Percentiles rank a stretch among this genome's conserved stretches.
phyloP scores from a whole-genome alignment of 2,329 filamentous ascomycete species.

The Chaetomium sp. region DNA sequence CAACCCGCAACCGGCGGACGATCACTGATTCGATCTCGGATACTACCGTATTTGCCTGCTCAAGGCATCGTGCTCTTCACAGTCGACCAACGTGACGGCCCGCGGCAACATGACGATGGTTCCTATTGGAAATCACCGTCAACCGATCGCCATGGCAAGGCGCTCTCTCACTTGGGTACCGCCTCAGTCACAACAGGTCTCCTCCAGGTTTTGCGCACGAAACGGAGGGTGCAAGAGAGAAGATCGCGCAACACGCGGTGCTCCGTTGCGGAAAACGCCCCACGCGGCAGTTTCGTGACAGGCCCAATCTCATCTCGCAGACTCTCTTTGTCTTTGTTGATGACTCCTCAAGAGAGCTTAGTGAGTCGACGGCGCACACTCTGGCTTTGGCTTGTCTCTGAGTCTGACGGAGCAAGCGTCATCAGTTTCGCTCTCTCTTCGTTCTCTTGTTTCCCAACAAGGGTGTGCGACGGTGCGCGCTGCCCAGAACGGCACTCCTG shows the following conservation, averaged over 20 bases:
- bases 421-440: conserved; percentile 3
- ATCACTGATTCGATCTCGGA: conserved; percentile 27
- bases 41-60: conserved; percentile 16
- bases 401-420: no score
- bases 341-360: no score
- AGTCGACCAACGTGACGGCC: conserved; percentile 5
- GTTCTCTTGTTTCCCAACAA: conserved; percentile 1
- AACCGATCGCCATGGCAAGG: conserved; percentile 1
- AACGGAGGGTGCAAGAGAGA: conserved; percentile 11
- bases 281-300: neutral
- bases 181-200: conserved; percentile 13
- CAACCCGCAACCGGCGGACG: conserved; percentile 15
- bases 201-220: neutral
- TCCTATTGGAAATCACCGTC: conserved; percentile 13
- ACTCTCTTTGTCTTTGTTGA: no score
- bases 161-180: conserved; percentile 14
- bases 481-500: conserved; percentile 14
- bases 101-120: conserved; percentile 4
- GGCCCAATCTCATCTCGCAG: conserved; percentile 7
- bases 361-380: no score
- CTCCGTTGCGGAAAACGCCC: neutral
- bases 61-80: conserved; percentile 1
- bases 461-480: neutral
- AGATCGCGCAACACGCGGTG: conserved; percentile 1
- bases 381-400: no score